Conservation (phyloP, 2,329 filamentous ascomycete genomes). For the Xylariaceae sp. region DNA sequence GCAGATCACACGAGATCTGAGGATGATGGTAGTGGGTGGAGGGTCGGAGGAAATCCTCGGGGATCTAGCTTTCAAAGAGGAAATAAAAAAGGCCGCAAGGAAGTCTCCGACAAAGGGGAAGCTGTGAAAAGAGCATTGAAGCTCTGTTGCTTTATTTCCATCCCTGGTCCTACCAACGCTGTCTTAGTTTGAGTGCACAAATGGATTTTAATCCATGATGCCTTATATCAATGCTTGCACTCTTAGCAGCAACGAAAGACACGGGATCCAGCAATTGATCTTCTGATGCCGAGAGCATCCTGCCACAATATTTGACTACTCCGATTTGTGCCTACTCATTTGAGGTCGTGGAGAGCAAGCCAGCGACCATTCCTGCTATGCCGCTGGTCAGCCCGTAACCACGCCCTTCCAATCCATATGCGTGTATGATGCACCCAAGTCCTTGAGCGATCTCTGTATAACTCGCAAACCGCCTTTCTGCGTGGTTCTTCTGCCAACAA, state of each 20-base stretch:
- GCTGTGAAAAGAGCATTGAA: background rate
- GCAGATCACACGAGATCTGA: constrained; percentile 47
- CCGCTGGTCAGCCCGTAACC: constrained; percentile 62
- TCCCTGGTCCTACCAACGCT: no score
- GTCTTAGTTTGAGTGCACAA: no score
- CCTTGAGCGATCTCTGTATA: constrained; percentile 41
- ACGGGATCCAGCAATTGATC: no score
- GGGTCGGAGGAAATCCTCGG: constrained; percentile 50
- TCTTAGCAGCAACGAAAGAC: no score
- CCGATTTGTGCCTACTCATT: background rate
- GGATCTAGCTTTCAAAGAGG: constrained; percentile 45
- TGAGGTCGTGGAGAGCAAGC: constrained; percentile 34
- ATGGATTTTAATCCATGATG: no score
- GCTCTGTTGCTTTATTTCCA: no score
- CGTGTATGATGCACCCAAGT: constrained; percentile 44
- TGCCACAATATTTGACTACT: constrained; percentile 4
- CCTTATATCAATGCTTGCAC: no score
- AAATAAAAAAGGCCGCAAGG: constrained; percentile 26
- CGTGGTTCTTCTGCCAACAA: constrained; percentile 46
- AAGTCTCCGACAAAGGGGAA: constrained; percentile 1
- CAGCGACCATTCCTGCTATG: constrained; percentile 49
- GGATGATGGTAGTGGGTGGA: constrained; percentile 51
- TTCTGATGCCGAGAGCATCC: background rate
- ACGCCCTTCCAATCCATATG: constrained; percentile 60
- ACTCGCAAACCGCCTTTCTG: constrained; percentile 49